Evolutionary conservation across 2,329 filamentous ascomycete genomes (phyloP).

Genomic region (Leptographium procerum): DNA sequence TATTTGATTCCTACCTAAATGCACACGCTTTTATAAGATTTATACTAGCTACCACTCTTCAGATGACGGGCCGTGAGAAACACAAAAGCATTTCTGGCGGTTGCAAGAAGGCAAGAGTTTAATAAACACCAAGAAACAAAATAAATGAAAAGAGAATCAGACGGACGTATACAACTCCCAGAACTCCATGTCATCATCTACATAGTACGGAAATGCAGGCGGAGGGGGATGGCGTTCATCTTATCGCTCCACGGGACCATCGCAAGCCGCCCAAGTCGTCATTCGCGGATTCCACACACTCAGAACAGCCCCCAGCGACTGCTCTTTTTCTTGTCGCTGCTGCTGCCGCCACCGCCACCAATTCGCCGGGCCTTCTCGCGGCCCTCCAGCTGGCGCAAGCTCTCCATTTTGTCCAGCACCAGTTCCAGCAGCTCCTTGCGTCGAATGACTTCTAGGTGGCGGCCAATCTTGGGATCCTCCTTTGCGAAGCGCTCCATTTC

Average conservation of each 20-base stretch:
- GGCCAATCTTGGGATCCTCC: conserved; percentile 81
- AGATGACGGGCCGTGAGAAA: too few relatives aligned
- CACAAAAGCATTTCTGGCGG: not conserved
- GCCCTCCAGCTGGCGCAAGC: conserved; percentile 71
- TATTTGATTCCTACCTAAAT: not conserved
- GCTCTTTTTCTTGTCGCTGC: conserved; percentile 4
- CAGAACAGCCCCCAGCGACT: conserved; percentile 11
- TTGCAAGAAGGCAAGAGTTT: too few relatives aligned
- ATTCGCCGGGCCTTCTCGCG: conserved; percentile 42
- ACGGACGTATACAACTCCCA: not conserved
- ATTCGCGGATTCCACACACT: not conserved
- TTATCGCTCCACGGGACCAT: not conserved
- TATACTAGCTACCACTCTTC: too few relatives aligned
- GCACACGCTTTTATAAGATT: not conserved
- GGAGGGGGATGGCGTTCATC: not conserved
- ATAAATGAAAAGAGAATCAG: not conserved
- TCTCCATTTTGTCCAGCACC: conserved; percentile 92
- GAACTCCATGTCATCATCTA: not conserved
- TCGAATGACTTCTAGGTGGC: conserved; percentile 83
- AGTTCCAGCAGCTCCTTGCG: conserved; percentile 88
- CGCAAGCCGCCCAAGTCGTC: not conserved
- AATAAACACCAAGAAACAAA: not conserved
- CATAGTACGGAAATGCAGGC: not conserved
- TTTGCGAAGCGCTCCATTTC: conserved; percentile 85
- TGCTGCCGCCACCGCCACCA: not conserved